Conservation (phyloP, 129 eudicot genomes). For the Mikania micrantha region DNA sequence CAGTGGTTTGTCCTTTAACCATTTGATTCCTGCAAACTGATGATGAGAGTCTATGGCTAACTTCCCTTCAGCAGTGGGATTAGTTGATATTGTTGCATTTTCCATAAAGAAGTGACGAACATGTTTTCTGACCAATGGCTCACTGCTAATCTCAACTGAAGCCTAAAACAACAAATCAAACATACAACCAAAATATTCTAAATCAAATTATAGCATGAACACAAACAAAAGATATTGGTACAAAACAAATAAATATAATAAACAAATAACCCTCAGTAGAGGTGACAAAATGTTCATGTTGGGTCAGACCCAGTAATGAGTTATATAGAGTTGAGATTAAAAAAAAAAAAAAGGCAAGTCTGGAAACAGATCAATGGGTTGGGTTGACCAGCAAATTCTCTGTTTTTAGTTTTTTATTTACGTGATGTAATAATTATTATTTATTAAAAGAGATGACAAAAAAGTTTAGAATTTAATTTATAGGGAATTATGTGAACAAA, state of each 20-base stretch:
- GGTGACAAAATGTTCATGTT: not conserved
- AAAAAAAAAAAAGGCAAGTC: not conserved
- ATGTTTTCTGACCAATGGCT: slow-evolving; percentile 79
- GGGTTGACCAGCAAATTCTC: not conserved
- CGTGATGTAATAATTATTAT: not conserved
- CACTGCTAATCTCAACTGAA: slow-evolving; percentile 84
- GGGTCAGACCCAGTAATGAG: not conserved
- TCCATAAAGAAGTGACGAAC: slow-evolving; percentile 84
- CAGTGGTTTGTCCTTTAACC: slow-evolving; percentile 74
- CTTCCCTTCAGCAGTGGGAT: slow-evolving; percentile 70
- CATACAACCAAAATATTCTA: not conserved
- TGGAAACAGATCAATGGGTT: not conserved
- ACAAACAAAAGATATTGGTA: not conserved
- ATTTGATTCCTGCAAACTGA: slow-evolving; percentile 70
- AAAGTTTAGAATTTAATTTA: not conserved
- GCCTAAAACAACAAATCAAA: slow-evolving; percentile 40
- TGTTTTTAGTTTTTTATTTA: not conserved
- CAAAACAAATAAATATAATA: not conserved
- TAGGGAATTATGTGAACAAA: not conserved
- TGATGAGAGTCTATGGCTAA: slow-evolving; percentile 62
- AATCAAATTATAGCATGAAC: not conserved
- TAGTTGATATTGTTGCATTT: slow-evolving; percentile 72
- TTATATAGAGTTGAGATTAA: not conserved
- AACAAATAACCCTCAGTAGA: not conserved
- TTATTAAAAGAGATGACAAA: not conserved